A percentile compares a stretch with the other conserved stretches of the same genome.
Conservation (phyloP, 73 alveolate genomes). For the Tetrahymena thermophila region DNA sequence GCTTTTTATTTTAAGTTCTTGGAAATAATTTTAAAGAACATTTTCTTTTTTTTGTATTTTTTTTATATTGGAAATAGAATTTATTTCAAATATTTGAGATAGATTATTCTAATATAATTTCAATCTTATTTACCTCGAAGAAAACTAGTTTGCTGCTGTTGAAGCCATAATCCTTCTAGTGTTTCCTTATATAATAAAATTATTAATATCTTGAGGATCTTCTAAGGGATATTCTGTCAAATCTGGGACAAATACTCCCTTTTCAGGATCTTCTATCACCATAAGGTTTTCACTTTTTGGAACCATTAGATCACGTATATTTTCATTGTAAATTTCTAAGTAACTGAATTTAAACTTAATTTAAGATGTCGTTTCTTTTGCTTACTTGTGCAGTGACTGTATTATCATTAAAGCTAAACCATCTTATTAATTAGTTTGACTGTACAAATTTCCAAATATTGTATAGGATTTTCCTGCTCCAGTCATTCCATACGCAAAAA, state of each 20-base stretch:
- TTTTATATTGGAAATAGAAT: too few species aligned
- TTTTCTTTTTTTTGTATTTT: background rate
- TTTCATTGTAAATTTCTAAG: conserved; percentile 83
- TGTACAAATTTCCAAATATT: conserved; percentile 51
- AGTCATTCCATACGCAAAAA: conserved; percentile 84
- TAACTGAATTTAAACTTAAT: conserved; percentile 54
- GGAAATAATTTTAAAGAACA: too few species aligned
- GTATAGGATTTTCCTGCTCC: conserved; percentile 88
- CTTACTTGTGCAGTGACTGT: background rate
- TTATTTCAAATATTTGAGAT: too few species aligned
- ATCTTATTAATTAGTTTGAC: background rate
- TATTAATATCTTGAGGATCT: background rate
- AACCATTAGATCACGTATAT: conserved; percentile 67
- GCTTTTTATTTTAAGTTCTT: background rate
- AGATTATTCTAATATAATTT: too few species aligned
- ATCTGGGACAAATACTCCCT: conserved; percentile 85
- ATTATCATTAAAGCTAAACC: background rate
- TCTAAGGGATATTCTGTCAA: conserved; percentile 63
- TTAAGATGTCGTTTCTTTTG: background rate
- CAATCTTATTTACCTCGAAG: background rate
- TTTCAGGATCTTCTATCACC: conserved; percentile 88
- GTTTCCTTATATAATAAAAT: background rate
- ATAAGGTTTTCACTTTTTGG: conserved; percentile 74
- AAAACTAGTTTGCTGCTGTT: background rate
- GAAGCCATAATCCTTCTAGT: background rate